These are phyloP conservation scores for Botrytis aclada DNA, from an alignment of 2,329 filamentous ascomycete species.

Conservation along the genomic window DNA sequence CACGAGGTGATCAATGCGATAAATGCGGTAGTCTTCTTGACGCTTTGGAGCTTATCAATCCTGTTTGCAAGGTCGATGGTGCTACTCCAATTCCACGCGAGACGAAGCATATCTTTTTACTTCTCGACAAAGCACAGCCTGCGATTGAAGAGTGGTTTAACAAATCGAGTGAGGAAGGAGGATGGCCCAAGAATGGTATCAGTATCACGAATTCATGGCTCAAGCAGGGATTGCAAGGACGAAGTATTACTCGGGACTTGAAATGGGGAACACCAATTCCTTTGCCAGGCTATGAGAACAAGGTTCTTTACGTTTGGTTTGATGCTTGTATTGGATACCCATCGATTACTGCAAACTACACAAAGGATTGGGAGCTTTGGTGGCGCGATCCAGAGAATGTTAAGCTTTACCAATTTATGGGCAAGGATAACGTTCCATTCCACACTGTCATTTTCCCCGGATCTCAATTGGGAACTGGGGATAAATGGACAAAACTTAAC, in stretches of 20 bases:
- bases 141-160: conserved; percentile 75
- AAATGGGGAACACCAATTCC: conserved; percentile 72
- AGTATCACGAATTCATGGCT: conserved; percentile 80
- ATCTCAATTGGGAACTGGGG: conserved; percentile 76
- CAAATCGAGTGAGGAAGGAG: conserved; percentile 68
- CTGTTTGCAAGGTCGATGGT: conserved; percentile 87
- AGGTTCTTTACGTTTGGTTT: conserved; percentile 85
- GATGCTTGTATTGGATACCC: conserved; percentile 92
- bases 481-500: conserved; percentile 87
- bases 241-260: conserved; percentile 88
- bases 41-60: conserved; percentile 68
- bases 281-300: conserved; percentile 61
- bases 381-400: conserved; percentile 90
- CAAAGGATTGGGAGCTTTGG: conserved; percentile 87
- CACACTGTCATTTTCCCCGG: conserved; percentile 91
- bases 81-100: conserved; percentile 73
- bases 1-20: conserved; percentile 72
- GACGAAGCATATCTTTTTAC: conserved; percentile 90
- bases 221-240: conserved; percentile 76
- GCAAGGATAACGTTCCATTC: conserved; percentile 81
- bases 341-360: conserved; percentile 92
- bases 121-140: conserved; percentile 77
- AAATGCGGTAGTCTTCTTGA: conserved; percentile 64
- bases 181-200: conserved; percentile 72
- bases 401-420: conserved; percentile 88